Evolutionary conservation across 371 early-diverging fungal genomes (phyloP), one percentile per base, ranked within the genome.

Genomic region (Rhizopus arrhizus): DNA sequence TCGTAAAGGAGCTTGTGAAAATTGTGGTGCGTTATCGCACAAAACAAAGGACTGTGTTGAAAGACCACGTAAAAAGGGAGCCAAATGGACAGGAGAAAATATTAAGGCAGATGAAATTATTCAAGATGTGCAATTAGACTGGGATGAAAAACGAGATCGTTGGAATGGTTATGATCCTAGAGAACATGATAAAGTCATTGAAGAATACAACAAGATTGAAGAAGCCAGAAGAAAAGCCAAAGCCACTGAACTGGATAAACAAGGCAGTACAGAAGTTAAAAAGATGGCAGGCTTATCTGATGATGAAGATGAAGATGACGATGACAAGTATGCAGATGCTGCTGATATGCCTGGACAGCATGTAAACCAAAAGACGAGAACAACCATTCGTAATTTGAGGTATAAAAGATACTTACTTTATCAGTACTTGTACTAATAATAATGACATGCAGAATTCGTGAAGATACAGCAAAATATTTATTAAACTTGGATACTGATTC

Each of bases 381-480:
- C 92, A 0, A 97, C 99, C 0, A 95, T 97, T 52, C 87, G 98
- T 58, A 98, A 97, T 61, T 81, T 98, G 64, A 90, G 97, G 86
- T 85, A 80, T 47, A 50, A 13, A 6, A 9, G 12, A 43, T 8
- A 47, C 36, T 3, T 0, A 16, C 15, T 29, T 31, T 13, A 53
- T 9, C 7, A 16, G 32, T 50, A 16, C 9, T 38, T 22, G 33
- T 38, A 40, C 47, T 22, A 22, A 22, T 22, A 22, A 22, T 22
- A 22, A 22, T 22, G 22, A 2, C 22, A 22, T 22, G 22, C 22
- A 87, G 91, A 78, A 97, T 99, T 73, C 94, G 99, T 73, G 99
- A 99, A 82, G 99, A 99, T 78, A 96, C 95, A 8, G 96, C 99
- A 45, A 99, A 99, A 76, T 99, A 99, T 70, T 81, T 99, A 53